Evolutionary conservation across 768 basidiomycete species (phyloP).

Genomic region (Cystobasidiopsis lactophilus): DNA sequence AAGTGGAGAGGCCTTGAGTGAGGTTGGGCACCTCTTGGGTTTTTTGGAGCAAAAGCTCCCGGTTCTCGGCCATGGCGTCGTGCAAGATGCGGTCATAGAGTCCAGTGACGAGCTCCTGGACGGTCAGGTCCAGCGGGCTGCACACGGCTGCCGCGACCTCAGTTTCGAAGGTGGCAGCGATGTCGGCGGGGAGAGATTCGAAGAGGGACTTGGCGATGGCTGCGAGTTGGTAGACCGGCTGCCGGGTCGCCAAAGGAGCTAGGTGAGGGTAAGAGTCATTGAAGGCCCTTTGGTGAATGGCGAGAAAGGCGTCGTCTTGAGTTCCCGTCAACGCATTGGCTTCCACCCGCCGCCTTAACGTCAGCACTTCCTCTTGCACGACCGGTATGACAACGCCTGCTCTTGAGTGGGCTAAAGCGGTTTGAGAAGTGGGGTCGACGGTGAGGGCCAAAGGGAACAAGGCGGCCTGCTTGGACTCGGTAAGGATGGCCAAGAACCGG

Average conservation of each 20-base stretch:
- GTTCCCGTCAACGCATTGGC: not conserved
- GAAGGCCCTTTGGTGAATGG: not conserved
- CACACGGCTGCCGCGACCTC: constrained; percentile 1
- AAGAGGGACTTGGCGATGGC: not conserved
- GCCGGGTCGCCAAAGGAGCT: not conserved
- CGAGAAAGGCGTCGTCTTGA: not conserved
- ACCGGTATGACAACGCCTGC: constrained; percentile 10
- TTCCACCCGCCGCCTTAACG: not conserved
- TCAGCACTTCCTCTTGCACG: constrained; percentile 4
- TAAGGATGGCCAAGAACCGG: constrained; percentile 51
- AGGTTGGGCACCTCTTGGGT: not conserved
- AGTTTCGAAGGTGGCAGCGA: not conserved
- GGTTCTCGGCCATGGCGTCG: not conserved
- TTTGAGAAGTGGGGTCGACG: constrained; percentile 1
- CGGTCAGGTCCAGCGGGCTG: constrained; percentile 1
- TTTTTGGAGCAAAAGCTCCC: not conserved
- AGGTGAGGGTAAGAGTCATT: not conserved
- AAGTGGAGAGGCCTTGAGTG: not conserved
- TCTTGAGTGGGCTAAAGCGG: constrained; percentile 8
- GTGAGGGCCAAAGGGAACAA: constrained; percentile 11
- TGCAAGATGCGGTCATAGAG: constrained; percentile 9
- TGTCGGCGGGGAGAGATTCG: not conserved
- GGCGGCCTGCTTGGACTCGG: constrained; percentile 8
- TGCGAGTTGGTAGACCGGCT: not conserved
- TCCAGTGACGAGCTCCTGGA: constrained; percentile 8